Evolutionary conservation across 306 rosid species (phyloP).

Genomic region (Quillaja saponaria): DNA sequence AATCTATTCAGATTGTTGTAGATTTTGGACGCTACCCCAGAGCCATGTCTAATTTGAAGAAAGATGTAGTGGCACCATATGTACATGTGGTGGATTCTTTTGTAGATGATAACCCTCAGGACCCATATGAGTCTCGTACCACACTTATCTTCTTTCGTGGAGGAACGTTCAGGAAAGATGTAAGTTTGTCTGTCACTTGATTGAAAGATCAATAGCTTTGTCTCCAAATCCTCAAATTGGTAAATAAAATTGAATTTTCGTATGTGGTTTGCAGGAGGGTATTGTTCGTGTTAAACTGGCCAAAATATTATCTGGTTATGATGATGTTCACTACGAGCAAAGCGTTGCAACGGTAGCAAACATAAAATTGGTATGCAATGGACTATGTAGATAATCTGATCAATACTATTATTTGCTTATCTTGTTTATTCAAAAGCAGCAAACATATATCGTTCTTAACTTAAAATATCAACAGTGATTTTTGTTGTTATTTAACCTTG

Average conservation of each 20-base stretch:
- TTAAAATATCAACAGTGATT: neutral
- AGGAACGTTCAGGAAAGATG: constrained; percentile 81
- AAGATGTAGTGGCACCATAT: constrained; percentile 88
- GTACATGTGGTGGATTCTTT: constrained; percentile 92
- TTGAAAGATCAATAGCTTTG: constrained; percentile 17
- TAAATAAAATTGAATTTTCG: constrained; percentile 25
- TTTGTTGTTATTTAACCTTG: constrained; percentile 28
- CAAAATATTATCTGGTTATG: constrained; percentile 64
- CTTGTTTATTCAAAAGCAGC: too few species aligned
- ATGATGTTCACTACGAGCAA: constrained; percentile 83
- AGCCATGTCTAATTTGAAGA: constrained; percentile 74
- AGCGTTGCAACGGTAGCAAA: constrained; percentile 83
- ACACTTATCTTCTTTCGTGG: constrained; percentile 87
- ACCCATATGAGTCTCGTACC: constrained; percentile 79
- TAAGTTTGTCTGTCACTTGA: constrained; percentile 40
- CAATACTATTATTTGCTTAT: constrained; percentile 4
- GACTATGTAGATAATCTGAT: constrained; percentile 17
- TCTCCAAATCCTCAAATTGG: constrained; percentile 11
- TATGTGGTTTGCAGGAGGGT: constrained; percentile 72
- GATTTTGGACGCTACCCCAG: constrained; percentile 91
- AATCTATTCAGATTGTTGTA: constrained; percentile 85
- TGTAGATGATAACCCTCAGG: constrained; percentile 60
- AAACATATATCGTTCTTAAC: neutral
- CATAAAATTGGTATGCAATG: constrained; percentile 70
- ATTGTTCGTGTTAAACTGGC: constrained; percentile 81